Conservation (phyloP, 306 rosid genomes). For the Casuarina equisetifolia region DNA sequence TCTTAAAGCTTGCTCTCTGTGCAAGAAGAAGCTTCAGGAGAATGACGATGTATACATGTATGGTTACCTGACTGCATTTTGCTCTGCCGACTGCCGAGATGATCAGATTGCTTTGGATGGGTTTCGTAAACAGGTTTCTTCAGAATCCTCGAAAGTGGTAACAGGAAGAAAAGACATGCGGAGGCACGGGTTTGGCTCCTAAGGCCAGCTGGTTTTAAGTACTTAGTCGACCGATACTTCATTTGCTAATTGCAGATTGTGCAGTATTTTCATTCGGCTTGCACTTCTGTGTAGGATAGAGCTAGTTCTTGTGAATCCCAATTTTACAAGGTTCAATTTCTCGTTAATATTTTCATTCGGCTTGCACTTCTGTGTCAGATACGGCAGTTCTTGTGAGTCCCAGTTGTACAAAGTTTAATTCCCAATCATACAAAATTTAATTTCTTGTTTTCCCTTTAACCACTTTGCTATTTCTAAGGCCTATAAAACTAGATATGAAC, state of each 20-base stretch:
- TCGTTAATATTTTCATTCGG: too few species aligned
- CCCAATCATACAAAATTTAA: too few species aligned
- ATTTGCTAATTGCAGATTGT: not conserved
- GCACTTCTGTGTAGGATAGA: not conserved
- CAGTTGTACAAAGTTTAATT: too few species aligned
- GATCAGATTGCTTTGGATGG: slow-evolving; percentile 16
- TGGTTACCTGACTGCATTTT: slow-evolving; percentile 17
- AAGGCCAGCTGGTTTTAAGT: not conserved
- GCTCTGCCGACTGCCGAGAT: slow-evolving; percentile 10
- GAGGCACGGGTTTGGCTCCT: not conserved
- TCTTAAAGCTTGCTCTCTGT: slow-evolving; percentile 18
- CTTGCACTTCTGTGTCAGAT: too few species aligned
- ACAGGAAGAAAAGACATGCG: not conserved
- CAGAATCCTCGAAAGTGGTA: not conserved
- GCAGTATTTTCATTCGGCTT: slow-evolving; percentile 7
- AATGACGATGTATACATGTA: slow-evolving; percentile 23
- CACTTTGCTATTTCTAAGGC: too few species aligned
- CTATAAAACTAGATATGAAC: too few species aligned
- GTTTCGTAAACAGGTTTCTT: not conserved
- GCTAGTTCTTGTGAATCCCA: not conserved
- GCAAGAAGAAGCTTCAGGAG: slow-evolving; percentile 20
- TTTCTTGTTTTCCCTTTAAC: too few species aligned
- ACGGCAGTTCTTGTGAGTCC: too few species aligned
- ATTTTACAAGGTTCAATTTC: not conserved
- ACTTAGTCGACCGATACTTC: not conserved